Evolutionary conservation across 108 stramenopile species (phyloP), one percentile per base, ranked within the genome.

Genomic region (Stephanodiscus triporus): DNA sequence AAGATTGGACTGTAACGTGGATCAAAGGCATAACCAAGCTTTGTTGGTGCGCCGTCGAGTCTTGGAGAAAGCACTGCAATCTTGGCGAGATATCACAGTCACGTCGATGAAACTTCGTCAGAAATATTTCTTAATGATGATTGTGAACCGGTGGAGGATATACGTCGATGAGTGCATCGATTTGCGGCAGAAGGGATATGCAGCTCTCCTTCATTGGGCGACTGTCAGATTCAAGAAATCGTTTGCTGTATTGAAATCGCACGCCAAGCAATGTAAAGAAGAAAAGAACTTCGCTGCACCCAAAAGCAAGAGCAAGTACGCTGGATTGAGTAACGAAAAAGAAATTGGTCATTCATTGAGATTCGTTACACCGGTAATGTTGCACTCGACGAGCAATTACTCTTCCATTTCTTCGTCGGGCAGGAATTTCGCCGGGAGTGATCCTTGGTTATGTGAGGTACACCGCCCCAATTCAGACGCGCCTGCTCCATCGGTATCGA

Each of bases 161-260:
- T 60, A 37, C 9, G 45, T 66, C 4, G 78, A 79, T 62, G 71
- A 79, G 10, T 51, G 60, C 11, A 54, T 67, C 7, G 66, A 58
- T 8, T 24, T 27, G 34, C 22, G 60, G n/a, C 65, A 55, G 16
- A 72, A 72, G 34, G 30, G 51, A 16, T 38, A 62, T 26, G 7
- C 11, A 9, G 71, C 78, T 14, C 61, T 79, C 40, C 61, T 79
- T 56, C 78, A 79, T 63, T 79, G 70, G 78, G 71, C 78, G 29
- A 16, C 38, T 9, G 20, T 22, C 10, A 50, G 62, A 42, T 29
- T 9, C 4, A 37, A 54, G 14, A 72, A 67, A 48, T 22, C 71
- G 9, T 67, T 79, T 48, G 20, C 11, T 16, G 71, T 32, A 6
- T 51, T 72, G 42, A 72, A 59, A 68, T 53, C 43, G 26, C 37